A percentile compares a stretch with the other conserved stretches of the same genome.
Conservation (phyloP, 2,329 filamentous ascomycete species). For the Ceratocystis diversiconidia region DNA sequence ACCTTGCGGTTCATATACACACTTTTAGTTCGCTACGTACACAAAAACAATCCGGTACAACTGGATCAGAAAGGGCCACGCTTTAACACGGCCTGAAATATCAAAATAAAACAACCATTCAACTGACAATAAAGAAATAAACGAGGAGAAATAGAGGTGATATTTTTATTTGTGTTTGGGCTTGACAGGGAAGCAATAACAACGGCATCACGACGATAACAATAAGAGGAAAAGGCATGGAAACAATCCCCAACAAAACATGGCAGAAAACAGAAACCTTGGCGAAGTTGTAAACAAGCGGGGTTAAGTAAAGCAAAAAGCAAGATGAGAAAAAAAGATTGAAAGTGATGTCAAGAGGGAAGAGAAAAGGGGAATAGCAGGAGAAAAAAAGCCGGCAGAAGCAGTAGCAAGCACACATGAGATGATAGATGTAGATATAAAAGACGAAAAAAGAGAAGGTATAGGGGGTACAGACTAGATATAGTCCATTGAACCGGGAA, state of each 20-base stretch:
- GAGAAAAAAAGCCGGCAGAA: background rate
- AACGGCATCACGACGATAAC: background rate
- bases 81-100: slow-evolving; percentile 18
- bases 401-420: background rate
- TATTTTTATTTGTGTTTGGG: too few relatives aligned
- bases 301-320: background rate
- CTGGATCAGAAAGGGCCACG: slow-evolving; percentile 18
- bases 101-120: slow-evolving; percentile 17
- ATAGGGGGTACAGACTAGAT: too few relatives aligned
- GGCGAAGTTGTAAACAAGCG: too few relatives aligned
- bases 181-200: background rate
- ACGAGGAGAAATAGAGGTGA: background rate
- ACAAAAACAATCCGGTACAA: slow-evolving; percentile 13
- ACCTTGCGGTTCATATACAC: background rate
- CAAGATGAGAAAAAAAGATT: background rate
- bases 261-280: too few relatives aligned
- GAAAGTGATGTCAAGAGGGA: background rate
- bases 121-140: slow-evolving; percentile 14
- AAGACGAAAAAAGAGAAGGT: background rate
- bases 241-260: background rate
- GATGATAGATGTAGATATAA: background rate
- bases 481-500: too few relatives aligned
- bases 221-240: background rate
- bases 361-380: background rate
- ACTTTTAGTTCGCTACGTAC: background rate